A percentile compares a stretch with the other conserved stretches of the same genome.
phyloP scores from a whole-genome alignment of 2,329 filamentous ascomycete species.

The Fusarium tjaetaba region DNA sequence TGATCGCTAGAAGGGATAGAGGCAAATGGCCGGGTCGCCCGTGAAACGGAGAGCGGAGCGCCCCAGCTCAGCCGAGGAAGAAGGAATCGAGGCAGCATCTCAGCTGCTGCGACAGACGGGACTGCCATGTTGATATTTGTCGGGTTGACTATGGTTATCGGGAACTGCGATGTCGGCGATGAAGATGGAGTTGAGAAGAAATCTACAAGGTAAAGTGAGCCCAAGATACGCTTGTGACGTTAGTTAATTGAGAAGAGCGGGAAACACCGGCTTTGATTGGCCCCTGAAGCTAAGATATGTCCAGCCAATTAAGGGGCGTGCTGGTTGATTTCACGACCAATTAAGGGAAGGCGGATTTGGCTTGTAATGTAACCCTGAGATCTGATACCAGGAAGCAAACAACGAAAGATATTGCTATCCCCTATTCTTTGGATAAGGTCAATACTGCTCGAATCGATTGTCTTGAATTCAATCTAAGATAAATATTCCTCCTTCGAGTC shows the following conservation, averaged over 20 bases:
- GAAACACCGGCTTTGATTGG: slow-evolving; percentile 43
- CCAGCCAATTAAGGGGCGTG: slow-evolving; percentile 23
- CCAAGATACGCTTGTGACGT: slow-evolving; percentile 34
- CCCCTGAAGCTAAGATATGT: not conserved
- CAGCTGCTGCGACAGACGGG: slow-evolving; percentile 45
- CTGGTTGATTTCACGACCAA: slow-evolving; percentile 15
- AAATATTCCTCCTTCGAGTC: not conserved
- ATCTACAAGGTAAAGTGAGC: slow-evolving; percentile 10
- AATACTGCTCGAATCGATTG: not conserved
- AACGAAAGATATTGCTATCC: not conserved
- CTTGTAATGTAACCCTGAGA: slow-evolving; percentile 16
- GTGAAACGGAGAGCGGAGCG: slow-evolving; percentile 44
- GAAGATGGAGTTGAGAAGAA: slow-evolving; percentile 24
- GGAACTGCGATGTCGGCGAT: slow-evolving; percentile 15
- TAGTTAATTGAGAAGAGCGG: slow-evolving; percentile 31
- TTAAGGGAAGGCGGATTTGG: slow-evolving; percentile 8
- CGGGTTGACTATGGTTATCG: not conserved
- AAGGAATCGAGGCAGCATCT: slow-evolving; percentile 62
- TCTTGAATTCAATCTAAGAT: not conserved
- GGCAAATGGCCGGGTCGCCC: slow-evolving; percentile 34
- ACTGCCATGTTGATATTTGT: slow-evolving; percentile 41
- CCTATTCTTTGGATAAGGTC: not conserved
- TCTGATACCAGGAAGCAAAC: not conserved
- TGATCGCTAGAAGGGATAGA: slow-evolving; percentile 24
- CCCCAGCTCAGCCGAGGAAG: slow-evolving; percentile 66